Evolutionary conservation across 2,329 filamentous ascomycete genomes (phyloP).

Genomic region (Ustulina deusta): DNA sequence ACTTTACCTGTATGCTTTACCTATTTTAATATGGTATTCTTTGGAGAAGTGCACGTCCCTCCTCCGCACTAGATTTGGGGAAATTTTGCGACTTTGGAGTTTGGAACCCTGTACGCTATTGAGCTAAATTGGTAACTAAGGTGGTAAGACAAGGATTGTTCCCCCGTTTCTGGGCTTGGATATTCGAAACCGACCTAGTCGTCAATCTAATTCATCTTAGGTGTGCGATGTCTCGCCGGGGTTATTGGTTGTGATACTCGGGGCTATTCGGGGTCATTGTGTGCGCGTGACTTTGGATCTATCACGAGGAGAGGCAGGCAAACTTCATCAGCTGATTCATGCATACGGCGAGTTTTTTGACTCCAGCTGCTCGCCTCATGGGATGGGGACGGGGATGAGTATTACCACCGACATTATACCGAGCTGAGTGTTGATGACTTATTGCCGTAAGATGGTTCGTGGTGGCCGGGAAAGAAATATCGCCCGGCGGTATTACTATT

Average conservation of each 20-base stretch:
- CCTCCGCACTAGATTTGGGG: constrained; percentile 13
- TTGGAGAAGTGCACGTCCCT: constrained; percentile 19
- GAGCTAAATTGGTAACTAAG: background rate
- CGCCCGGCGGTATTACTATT: background rate
- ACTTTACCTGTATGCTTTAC: too few species aligned
- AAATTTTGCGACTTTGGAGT: constrained; percentile 6
- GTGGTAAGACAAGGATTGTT: constrained; percentile 21
- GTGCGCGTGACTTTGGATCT: background rate
- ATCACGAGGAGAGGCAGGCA: background rate
- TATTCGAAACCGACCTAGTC: background rate
- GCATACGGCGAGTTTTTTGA: background rate
- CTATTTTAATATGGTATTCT: too few species aligned
- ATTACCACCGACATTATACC: constrained; percentile 33
- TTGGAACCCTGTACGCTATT: constrained; percentile 4
- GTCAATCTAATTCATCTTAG: background rate
- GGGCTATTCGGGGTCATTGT: background rate
- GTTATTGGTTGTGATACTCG: background rate
- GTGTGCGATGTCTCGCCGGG: too few species aligned
- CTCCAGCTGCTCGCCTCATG: background rate
- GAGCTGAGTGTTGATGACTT: constrained; percentile 18
- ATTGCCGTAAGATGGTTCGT: background rate
- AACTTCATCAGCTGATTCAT: background rate
- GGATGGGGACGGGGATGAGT: background rate
- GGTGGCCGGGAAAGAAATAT: background rate
- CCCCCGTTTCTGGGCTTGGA: background rate